phyloP scores from a whole-genome alignment of 164 flowering plant genomes.

The Nymphaea thermarum region DNA sequence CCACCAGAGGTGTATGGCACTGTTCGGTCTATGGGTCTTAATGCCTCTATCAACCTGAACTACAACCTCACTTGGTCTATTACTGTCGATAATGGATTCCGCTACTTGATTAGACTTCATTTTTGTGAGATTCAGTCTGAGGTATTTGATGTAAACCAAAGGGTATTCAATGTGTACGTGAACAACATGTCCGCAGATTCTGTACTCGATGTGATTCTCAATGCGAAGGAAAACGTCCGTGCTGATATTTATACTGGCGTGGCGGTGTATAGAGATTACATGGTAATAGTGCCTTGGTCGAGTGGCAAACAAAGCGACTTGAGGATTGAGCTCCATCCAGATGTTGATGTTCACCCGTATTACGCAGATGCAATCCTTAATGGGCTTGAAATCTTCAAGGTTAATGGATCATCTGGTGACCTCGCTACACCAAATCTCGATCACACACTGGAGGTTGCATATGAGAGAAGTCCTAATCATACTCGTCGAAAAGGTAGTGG shows the following conservation, averaged over 20 bases:
- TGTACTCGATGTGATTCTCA: conserved; percentile 46
- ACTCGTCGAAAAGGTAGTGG: too few relatives aligned
- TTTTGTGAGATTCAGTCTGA: conserved; percentile 52
- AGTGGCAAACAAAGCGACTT: conserved; percentile 23
- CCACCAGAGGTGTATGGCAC: conserved; percentile 53
- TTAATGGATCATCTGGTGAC: conserved; percentile 17
- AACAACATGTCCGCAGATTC: conserved; percentile 54
- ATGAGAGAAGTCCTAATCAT: too few relatives aligned
- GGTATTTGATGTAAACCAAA: conserved; percentile 38
- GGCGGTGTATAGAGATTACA: conserved; percentile 37
- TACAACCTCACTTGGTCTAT: conserved; percentile 75
- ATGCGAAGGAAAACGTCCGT: conserved; percentile 6
- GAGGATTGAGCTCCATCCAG: conserved; percentile 32
- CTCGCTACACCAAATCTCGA: conserved; percentile 5
- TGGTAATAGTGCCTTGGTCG: conserved; percentile 19
- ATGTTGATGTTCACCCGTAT: not conserved
- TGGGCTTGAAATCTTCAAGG: conserved; percentile 44
- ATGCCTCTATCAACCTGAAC: conserved; percentile 20
- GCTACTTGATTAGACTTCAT: conserved; percentile 77
- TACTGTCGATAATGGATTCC: conserved; percentile 50
- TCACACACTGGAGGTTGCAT: conserved; percentile 1
- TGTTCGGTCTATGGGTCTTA: conserved; percentile 68
- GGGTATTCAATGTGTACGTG: conserved; percentile 51
- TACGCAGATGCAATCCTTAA: conserved; percentile 24
- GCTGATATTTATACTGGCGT: conserved; percentile 12